Percentiles rank a stretch among this genome's conserved stretches.
These are phyloP conservation scores for Fusarium sp. DNA, from an alignment of 2,329 filamentous ascomycete species.

Conservation along the genomic window DNA sequence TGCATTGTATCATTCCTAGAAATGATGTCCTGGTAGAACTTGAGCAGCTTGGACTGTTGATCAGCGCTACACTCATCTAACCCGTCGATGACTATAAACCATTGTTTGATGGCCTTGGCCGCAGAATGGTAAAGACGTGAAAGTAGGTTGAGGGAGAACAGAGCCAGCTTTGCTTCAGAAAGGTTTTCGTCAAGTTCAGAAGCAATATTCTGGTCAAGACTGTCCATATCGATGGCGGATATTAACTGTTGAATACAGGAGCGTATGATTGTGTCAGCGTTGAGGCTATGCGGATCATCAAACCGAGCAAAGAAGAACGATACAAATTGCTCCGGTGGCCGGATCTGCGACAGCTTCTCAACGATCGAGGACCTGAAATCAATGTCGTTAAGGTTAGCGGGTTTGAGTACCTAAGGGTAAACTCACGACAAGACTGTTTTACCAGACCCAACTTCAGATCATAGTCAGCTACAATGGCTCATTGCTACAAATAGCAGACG, in stretches of 20 bases:
- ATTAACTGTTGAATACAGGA: background rate
- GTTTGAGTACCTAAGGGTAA: fast-evolving
- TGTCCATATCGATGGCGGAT: background rate
- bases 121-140: fast-evolving
- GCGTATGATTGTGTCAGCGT: fast-evolving
- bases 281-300: background rate
- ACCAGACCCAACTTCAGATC: slow-evolving; percentile 15
- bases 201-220: fast-evolving
- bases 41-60: background rate
- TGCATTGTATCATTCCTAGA: fast-evolving
- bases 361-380: background rate
- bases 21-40: background rate
- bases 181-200: background rate
- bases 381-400: background rate
- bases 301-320: background rate
- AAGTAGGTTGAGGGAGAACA: fast-evolving
- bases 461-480: no score
- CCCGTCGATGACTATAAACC: background rate
- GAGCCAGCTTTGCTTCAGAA: fast-evolving
- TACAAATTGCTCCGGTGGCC: background rate
- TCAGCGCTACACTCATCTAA: background rate
- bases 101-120: fast-evolving
- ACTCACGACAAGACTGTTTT: slow-evolving; percentile 25
- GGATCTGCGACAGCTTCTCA: background rate
- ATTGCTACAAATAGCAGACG: no score